These are phyloP conservation scores for Pseudogymnoascus sp. DNA, from an alignment of 2,329 filamentous ascomycete species.

Conservation along the genomic window DNA sequence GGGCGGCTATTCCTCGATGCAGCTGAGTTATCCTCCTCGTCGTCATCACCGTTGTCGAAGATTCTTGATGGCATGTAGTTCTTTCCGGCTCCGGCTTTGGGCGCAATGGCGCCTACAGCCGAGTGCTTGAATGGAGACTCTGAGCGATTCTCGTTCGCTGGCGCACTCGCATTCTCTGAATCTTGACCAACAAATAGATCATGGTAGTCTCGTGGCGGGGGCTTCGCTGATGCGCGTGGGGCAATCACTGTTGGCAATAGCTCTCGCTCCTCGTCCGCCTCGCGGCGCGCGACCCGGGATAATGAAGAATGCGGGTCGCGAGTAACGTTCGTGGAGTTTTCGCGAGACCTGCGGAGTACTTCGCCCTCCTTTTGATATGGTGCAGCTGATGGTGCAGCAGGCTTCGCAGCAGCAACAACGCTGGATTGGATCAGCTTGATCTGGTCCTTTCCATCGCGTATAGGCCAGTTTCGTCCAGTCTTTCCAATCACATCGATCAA, in stretches of 20 bases:
- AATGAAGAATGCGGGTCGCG: constrained; percentile 65
- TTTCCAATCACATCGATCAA: constrained; percentile 90
- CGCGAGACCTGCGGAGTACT: constrained; percentile 40
- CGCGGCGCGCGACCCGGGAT: constrained; percentile 66
- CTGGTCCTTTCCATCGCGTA: constrained; percentile 81
- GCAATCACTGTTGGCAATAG: constrained; percentile 46
- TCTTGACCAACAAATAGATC: constrained; percentile 60
- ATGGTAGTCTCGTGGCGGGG: constrained; percentile 55
- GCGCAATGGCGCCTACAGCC: constrained; percentile 29
- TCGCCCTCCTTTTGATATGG: constrained; percentile 30
- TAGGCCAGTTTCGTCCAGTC: constrained; percentile 89
- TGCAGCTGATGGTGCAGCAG: constrained; percentile 27
- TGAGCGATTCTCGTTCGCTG: constrained; percentile 16
- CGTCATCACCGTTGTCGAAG: constrained; percentile 52
- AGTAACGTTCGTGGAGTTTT: constrained; percentile 47
- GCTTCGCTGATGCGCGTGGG: constrained; percentile 64
- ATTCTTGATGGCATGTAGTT: constrained; percentile 58
- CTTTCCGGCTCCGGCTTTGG: constrained; percentile 53
- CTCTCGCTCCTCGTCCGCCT: constrained; percentile 48
- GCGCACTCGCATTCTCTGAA: constrained; percentile 20
- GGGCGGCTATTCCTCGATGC: constrained; percentile 11
- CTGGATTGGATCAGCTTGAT: constrained; percentile 64
- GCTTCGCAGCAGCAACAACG: constrained; percentile 43
- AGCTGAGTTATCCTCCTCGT: constrained; percentile 16
- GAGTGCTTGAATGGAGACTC: constrained; percentile 18